Base-by-base conservation (phyloP, 2,329 filamentous ascomycete species). In the Ophiostoma sp. region DNA sequence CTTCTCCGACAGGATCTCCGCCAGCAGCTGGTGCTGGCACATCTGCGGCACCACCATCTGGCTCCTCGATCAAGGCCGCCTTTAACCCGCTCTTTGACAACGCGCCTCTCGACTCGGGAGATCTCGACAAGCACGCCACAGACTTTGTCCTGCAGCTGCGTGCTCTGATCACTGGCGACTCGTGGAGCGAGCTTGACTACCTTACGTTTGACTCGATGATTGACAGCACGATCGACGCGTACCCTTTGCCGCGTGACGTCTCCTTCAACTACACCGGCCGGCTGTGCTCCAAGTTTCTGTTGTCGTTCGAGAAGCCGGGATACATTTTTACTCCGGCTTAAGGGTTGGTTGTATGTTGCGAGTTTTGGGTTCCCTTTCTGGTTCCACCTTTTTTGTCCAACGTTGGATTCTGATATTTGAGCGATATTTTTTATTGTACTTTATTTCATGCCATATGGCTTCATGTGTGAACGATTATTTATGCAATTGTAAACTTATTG, bases 31-130 rank as follows among this genome's bases (percentile, higher is more conserved):
- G 50, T 1, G 15, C 28, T 19, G 36, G 33, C 31, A 12, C 22
- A 33, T 1, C 45, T 22, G 33, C 45, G 19, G 19, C 61, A 15
- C 42, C 48, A 1, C n/a, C 33, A 8, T 6, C 28, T 15, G 63
- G 48, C 28, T 39, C 50, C 1, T 50, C 69, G 2, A 28, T 63
- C 52, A 77, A 77, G 70, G 19, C 73, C 79, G 82, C 87, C 68
- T 89, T 88, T 77, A 89, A 89, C 76, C 87, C 87, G 22, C 78
- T 89, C n/a, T 76, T 85, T 8, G 86, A 88, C 76, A 79, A 81
- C 63, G 78, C 79, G 55, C 81, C 83, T 69, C 78, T 82, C 25
- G 80, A 83, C 73, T 80, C 82, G 50, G 82, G 78, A 3, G 85
- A 87, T 74, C 79, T 88, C 69, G 87, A 88, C 75, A 78, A 76